Percentiles rank a stretch among this genome's conserved stretches.
Conservation (phyloP, 1,139 yeast genomes). For the Arxiozyma slooffiae region DNA sequence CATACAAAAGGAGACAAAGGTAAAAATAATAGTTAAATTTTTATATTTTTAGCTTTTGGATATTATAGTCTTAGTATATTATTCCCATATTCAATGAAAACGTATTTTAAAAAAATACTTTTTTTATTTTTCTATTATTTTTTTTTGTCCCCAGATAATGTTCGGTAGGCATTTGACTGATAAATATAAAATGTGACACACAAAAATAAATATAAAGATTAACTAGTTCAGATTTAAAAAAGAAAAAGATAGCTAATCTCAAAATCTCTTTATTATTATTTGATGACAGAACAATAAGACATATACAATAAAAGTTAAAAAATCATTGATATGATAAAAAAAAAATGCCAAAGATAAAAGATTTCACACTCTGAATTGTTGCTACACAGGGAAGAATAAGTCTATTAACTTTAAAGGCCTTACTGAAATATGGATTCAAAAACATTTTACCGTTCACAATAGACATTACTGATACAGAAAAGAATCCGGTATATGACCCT, state of each 20-base stretch:
- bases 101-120: too few relatives aligned
- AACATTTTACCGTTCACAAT: conserved; percentile 19
- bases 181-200: background rate
- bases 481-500: background rate
- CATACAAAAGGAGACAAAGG: too few relatives aligned
- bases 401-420: conserved; percentile 31
- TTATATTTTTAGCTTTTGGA: too few relatives aligned
- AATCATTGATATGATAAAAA: background rate
- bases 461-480: conserved; percentile 36
- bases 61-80: too few relatives aligned
- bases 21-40: too few relatives aligned
- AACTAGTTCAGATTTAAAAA: background rate
- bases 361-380: conserved; percentile 34
- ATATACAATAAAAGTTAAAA: background rate
- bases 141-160: background rate
- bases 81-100: too few relatives aligned
- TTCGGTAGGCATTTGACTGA: too few relatives aligned
- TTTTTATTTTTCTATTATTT: background rate
- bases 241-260: too few relatives aligned
- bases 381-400: conserved; percentile 59
- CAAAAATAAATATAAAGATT: background rate
- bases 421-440: conserved; percentile 23
- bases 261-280: too few relatives aligned
- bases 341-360: background rate
- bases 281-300: background rate